A percentile compares a stretch with the other conserved stretches of the same genome.
These are phyloP conservation scores for Phyllostachys edulis DNA, from an alignment of 176 grass and related monocot genomes.

Conservation along the genomic window DNA sequence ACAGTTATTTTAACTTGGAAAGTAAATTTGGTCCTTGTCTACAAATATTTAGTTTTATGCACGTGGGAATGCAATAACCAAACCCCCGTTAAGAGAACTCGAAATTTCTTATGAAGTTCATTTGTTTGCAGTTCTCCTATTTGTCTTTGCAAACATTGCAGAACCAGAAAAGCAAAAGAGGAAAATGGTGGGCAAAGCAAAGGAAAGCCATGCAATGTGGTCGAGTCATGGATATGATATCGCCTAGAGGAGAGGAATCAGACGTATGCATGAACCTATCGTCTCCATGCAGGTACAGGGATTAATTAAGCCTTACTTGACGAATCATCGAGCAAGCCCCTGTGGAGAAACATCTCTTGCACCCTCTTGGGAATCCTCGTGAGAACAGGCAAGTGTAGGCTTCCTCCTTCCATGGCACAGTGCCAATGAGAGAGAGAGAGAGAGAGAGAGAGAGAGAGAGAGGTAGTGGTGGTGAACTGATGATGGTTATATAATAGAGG, in stretches of 20 bases:
- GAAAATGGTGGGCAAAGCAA: neutral
- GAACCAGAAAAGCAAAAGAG: neutral
- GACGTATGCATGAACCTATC: neutral
- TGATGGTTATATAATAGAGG: constrained; percentile 19
- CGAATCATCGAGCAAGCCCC: neutral
- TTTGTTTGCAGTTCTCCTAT: neutral
- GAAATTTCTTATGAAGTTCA: neutral
- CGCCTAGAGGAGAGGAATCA: neutral
- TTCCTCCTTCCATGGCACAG: constrained; percentile 14
- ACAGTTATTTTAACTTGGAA: neutral
- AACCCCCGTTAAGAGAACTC: neutral
- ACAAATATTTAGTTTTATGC: neutral
- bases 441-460: neutral
- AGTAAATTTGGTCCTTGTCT: neutral
- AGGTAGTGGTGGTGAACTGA: neutral
- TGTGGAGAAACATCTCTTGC: constrained; percentile 12
- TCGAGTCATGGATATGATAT: neutral
- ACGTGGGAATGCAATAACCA: neutral
- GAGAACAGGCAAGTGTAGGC: neutral
- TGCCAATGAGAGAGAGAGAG: neutral
- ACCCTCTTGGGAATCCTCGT: neutral
- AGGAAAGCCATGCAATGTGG: neutral
- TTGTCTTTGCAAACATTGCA: neutral
- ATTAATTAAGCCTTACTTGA: constrained; percentile 29
- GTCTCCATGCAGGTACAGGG: neutral